A percentile compares a stretch with the other conserved stretches of the same genome.
Conservation (phyloP, 768 basidiomycete species). For the Termitomyces sp. region DNA sequence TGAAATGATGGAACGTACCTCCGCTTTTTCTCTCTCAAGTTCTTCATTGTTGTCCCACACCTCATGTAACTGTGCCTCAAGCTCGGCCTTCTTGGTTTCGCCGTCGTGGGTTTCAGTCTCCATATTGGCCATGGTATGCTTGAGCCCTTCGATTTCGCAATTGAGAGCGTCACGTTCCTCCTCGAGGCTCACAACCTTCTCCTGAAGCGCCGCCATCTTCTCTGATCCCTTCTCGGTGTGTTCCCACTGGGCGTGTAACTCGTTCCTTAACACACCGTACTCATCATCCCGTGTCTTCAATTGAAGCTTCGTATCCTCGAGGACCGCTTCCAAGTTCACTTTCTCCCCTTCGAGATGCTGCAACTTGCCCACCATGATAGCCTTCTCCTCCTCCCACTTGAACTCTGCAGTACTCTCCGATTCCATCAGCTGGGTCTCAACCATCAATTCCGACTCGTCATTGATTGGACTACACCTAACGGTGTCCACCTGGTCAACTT, state of each 20-base stretch:
- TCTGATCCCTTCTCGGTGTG: slow-evolving; percentile 57
- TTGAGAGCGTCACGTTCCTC: slow-evolving; percentile 37
- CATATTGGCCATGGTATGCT: slow-evolving; percentile 39
- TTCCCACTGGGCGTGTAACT: slow-evolving; percentile 72
- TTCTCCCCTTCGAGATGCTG: slow-evolving; percentile 44
- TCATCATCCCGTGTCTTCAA: slow-evolving; percentile 42
- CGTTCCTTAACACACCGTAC: slow-evolving; percentile 46
- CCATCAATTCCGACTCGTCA: slow-evolving; percentile 36
- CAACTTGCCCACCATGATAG: slow-evolving; percentile 37
- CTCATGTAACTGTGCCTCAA: slow-evolving; percentile 55
- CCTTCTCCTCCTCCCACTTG: slow-evolving; percentile 50
- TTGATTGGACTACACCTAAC: no score
- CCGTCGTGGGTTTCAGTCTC: slow-evolving; percentile 54
- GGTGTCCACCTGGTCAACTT: no score
- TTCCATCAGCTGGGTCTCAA: slow-evolving; percentile 41
- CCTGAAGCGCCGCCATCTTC: slow-evolving; percentile 36
- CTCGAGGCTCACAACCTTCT: slow-evolving; percentile 32
- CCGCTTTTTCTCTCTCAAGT: slow-evolving; percentile 51
- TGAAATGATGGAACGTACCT: slow-evolving; percentile 36
- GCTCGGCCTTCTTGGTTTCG: slow-evolving; percentile 51
- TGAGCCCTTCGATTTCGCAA: slow-evolving; percentile 37
- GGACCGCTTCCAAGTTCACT: slow-evolving; percentile 36
- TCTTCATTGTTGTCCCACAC: slow-evolving; percentile 48
- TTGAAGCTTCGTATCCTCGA: slow-evolving; percentile 37
- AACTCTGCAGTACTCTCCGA: slow-evolving; percentile 35